Base-by-base conservation (phyloP, 805 yeast genomes). In the Starmerella sirachaensis region DNA sequence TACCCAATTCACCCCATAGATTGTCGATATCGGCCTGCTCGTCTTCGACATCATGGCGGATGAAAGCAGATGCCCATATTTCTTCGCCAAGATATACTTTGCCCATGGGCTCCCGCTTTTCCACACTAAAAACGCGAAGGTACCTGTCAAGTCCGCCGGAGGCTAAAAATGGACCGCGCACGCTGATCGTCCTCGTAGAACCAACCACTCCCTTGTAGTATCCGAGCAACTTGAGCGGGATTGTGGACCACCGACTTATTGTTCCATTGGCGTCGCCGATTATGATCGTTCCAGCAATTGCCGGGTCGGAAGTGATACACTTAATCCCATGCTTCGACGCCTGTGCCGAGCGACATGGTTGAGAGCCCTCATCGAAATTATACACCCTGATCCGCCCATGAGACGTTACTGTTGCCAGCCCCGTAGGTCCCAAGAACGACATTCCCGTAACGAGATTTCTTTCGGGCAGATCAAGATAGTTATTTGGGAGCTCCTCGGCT, bases 91-190 rank as follows among this genome's bases (percentile, higher is more conserved):
- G 52, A 50, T 71, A 88, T 5, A 82, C 79, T 53, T 84, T 84
- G 6, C 74, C 84, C 8, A 73, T 58, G 33, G 73, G 63, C 30
- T 71, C 70, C 35, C 93, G 66, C 1, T 74, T 59, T 2, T 60
- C 61, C 4, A 74, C 54, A 43, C 84, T 78, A 58, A 71, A 88
- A 3, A 81, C 82, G 41, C 95, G 69, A 19, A 83, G 65, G 51
- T 84, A 88, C 51, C 94, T 68, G 54, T 91, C 98, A 17, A 86
- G 67, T 0, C 95, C 93, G 30, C 93, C 96, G 14, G 82, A 66
- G 2, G 76, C 75, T 6, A 86, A 52, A 20, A 78, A 53, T 8
- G 25, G 28, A 11, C 48, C 52, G 21, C 46, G 44, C 9, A 21
- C 13, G 12, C 43, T 29, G 5, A 51, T 16, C 3, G 69, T 60